Evolutionary conservation across 2,329 filamentous ascomycete genomes (phyloP).

Genomic region (Xylariaceae sp.): DNA sequence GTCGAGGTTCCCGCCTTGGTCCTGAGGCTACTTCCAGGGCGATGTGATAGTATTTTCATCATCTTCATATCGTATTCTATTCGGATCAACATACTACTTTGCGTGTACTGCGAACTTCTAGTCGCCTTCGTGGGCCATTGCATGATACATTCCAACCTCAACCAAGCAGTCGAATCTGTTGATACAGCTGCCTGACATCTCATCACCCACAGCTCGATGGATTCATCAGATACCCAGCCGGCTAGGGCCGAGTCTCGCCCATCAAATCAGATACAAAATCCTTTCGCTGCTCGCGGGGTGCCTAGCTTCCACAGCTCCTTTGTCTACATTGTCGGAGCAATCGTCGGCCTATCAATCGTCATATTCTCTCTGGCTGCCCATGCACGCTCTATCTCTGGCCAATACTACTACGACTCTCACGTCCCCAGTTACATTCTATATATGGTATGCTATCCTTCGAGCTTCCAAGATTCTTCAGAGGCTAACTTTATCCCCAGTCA

Average conservation of each 20-base stretch:
- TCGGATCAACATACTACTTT: too few species aligned
- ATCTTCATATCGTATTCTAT: background rate
- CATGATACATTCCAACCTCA: too few species aligned
- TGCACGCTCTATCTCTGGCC: slow-evolving; percentile 34
- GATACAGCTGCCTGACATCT: too few species aligned
- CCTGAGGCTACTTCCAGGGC: background rate
- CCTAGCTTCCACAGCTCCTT: slow-evolving; percentile 36
- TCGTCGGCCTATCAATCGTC: slow-evolving; percentile 37
- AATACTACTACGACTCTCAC: slow-evolving; percentile 29
- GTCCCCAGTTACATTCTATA: slow-evolving; percentile 43
- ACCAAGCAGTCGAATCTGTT: too few species aligned
- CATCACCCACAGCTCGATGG: too few species aligned
- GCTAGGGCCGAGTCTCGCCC: too few species aligned
- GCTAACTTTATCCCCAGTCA: slow-evolving; percentile 28
- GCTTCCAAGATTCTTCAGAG: slow-evolving; percentile 3
- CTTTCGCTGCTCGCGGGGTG: slow-evolving; percentile 29
- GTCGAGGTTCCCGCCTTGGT: background rate
- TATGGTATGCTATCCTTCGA: slow-evolving; percentile 35
- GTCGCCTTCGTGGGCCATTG: too few species aligned
- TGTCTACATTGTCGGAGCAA: slow-evolving; percentile 35
- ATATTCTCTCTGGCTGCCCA: slow-evolving; percentile 39
- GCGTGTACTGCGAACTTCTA: too few species aligned
- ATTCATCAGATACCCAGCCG: too few species aligned
- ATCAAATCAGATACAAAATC: too few species aligned
- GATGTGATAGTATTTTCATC: background rate